phyloP scores from a whole-genome alignment of 495 filamentous ascomycete genomes.

The Tuber indicum region DNA sequence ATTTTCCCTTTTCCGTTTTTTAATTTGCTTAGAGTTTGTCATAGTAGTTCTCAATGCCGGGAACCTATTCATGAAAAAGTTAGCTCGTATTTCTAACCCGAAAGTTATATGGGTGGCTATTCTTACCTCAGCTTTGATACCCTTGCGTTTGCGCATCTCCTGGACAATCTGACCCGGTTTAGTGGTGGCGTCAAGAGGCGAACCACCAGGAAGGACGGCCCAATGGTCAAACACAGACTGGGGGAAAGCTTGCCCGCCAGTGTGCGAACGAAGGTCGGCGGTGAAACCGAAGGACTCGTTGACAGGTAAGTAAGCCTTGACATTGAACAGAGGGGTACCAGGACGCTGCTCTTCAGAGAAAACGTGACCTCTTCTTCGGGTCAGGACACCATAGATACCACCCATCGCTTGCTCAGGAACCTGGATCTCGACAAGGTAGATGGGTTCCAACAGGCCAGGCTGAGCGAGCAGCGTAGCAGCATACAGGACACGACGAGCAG shows the following conservation, averaged over 20 bases:
- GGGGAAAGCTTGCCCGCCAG: slow-evolving; percentile 97
- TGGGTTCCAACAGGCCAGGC: slow-evolving; percentile 85
- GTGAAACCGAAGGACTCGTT: slow-evolving; percentile 99
- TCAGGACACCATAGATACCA: slow-evolving; percentile 99
- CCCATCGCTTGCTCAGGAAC: slow-evolving; percentile 98
- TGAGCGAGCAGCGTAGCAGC: slow-evolving; percentile 86
- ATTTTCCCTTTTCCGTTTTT: too few relatives aligned
- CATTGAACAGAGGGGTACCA: slow-evolving; percentile 97
- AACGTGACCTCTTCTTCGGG: slow-evolving; percentile 96
- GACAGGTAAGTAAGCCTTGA: slow-evolving; percentile 99
- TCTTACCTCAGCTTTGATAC: slow-evolving; percentile 76
- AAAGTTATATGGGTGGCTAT: neutral
- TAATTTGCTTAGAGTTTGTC: slow-evolving; percentile 77
- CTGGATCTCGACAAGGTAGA: slow-evolving; percentile 99
- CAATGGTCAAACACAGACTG: slow-evolving; percentile 98
- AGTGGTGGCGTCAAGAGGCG: slow-evolving; percentile 74
- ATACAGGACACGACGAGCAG: slow-evolving; percentile 93
- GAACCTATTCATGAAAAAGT: slow-evolving; percentile 49
- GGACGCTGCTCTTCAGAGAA: slow-evolving; percentile 97
- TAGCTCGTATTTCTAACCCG: neutral
- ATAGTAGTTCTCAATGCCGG: slow-evolving; percentile 67
- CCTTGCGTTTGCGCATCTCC: slow-evolving; percentile 97
- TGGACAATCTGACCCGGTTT: slow-evolving; percentile 80
- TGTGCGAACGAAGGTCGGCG: slow-evolving; percentile 85
- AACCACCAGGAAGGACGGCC: slow-evolving; percentile 89